Evolutionary conservation across 73 alveolate species (phyloP).

Genomic region (Diophrys sp.): DNA sequence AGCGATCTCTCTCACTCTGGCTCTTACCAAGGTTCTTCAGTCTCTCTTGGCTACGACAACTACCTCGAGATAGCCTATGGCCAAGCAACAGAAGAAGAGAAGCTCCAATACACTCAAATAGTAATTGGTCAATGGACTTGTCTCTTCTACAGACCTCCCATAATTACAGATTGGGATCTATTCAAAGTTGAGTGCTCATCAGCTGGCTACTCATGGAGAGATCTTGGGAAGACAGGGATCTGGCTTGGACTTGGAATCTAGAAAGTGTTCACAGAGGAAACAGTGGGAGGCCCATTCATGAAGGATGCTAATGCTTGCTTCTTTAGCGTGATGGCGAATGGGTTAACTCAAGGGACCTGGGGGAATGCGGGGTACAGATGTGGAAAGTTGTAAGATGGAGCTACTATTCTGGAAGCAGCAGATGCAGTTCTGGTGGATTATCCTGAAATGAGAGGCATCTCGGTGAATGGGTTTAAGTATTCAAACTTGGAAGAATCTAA

Average conservation of each 20-base stretch:
- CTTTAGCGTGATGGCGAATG: background rate
- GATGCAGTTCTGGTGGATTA: background rate
- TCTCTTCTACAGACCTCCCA: background rate
- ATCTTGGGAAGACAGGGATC: background rate
- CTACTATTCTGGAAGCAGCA: background rate
- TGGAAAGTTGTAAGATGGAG: background rate
- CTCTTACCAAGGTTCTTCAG: too few relatives aligned
- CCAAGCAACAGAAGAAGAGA: background rate
- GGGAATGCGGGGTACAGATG: background rate
- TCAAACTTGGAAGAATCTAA: background rate
- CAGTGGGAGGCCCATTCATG: background rate
- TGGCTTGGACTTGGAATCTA: background rate
- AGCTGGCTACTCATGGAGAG: background rate
- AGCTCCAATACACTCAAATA: background rate
- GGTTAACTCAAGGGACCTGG: background rate
- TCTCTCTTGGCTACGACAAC: background rate
- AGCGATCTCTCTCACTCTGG: too few relatives aligned
- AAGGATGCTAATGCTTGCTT: background rate
- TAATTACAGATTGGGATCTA: background rate
- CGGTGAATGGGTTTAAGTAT: background rate
- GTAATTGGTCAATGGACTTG: background rate
- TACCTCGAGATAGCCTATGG: background rate
- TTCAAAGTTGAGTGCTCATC: background rate
- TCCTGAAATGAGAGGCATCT: background rate
- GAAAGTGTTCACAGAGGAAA: background rate